phyloP scores from a whole-genome alignment of 2,329 filamentous ascomycete species.

The Monosporascus sp. region DNA sequence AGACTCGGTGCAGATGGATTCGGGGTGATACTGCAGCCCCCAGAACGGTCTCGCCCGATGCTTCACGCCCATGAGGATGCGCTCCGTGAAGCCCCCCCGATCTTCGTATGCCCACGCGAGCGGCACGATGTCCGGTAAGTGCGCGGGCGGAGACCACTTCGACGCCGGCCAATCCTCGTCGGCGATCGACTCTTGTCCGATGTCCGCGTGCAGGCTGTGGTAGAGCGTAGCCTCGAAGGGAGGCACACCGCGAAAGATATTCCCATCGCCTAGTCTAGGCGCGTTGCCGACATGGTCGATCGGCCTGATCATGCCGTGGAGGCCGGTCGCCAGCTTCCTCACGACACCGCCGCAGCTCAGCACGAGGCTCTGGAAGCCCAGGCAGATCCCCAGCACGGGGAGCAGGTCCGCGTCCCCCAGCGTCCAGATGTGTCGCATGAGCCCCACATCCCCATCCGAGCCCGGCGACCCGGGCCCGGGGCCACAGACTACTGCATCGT shows the following conservation, averaged over 20 bases:
- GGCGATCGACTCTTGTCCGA: constrained; percentile 41
- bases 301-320: constrained; percentile 74
- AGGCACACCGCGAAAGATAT: constrained; percentile 61
- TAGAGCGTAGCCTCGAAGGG: constrained; percentile 70
- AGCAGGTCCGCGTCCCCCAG: constrained; percentile 54
- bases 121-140: constrained; percentile 42
- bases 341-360: constrained; percentile 63
- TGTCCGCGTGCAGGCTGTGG: constrained; percentile 56
- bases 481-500: constrained; percentile 83
- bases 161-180: constrained; percentile 29
- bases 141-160: constrained; percentile 34
- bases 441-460: constrained; percentile 69
- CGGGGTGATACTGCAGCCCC: constrained; percentile 87
- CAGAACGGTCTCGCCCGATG: constrained; percentile 69
- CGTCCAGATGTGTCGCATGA: constrained; percentile 73
- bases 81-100: constrained; percentile 34
- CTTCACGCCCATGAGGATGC: constrained; percentile 70
- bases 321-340: constrained; percentile 60
- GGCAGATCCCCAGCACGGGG: constrained; percentile 81
- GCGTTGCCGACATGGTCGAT: constrained; percentile 48
- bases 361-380: constrained; percentile 82
- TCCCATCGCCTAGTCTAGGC: constrained; percentile 29
- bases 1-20: constrained; percentile 76
- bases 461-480: constrained; percentile 83
- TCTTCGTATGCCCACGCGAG: constrained; percentile 58